Percentiles rank a stretch among this genome's conserved stretches.
Conservation (phyloP, 2,329 filamentous ascomycete species). For the Pseudogymnoascus sp. region DNA sequence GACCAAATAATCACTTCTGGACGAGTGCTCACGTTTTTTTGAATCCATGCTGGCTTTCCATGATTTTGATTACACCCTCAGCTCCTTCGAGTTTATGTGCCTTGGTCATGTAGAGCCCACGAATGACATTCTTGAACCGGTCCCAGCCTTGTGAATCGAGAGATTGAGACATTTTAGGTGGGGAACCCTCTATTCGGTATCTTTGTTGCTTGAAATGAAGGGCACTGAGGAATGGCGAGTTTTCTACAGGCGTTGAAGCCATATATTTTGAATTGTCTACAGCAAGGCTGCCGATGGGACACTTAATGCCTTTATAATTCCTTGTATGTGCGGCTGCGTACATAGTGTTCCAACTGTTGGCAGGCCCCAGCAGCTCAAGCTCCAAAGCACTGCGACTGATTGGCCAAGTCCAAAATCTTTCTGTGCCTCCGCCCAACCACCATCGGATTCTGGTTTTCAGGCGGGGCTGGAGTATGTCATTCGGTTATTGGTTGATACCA, state of each 20-base stretch:
- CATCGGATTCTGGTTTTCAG: neutral
- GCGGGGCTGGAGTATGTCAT: neutral
- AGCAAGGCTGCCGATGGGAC: neutral
- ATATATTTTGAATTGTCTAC: neutral
- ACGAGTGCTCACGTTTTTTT: slow-evolving; percentile 6
- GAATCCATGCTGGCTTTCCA: slow-evolving; percentile 10
- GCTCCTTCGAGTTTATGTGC: slow-evolving; percentile 3
- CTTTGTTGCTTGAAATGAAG: neutral
- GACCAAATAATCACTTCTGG: neutral
- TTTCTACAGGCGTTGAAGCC: neutral
- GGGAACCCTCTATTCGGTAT: neutral
- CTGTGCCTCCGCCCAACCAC: neutral
- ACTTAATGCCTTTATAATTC: neutral
- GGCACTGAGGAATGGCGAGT: neutral
- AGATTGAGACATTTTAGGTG: neutral
- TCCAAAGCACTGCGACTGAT: neutral
- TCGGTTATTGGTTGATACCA: neutral
- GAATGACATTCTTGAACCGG: slow-evolving; percentile 6
- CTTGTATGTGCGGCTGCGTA: neutral
- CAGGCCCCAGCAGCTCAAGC: neutral
- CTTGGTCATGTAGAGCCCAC: slow-evolving; percentile 10
- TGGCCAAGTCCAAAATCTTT: neutral
- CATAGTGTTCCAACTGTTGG: neutral
- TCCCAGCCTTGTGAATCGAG: neutral
- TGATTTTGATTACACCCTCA: slow-evolving; percentile 10